Evolutionary conservation across 2,329 filamentous ascomycete genomes (phyloP).

Genomic region (Rugonectria rugulosa): DNA sequence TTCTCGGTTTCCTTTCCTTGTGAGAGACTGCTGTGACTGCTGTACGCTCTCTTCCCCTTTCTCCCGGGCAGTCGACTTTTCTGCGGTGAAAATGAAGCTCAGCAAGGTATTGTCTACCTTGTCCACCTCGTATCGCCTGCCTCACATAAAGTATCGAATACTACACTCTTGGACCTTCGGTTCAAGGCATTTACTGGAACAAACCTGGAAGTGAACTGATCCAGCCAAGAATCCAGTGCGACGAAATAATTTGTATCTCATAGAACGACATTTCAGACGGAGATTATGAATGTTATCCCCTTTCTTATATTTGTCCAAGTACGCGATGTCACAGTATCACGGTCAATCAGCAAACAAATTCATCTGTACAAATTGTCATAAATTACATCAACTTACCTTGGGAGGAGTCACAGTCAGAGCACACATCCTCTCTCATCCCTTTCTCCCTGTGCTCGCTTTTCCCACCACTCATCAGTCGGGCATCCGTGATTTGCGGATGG

Average conservation of each 20-base stretch:
- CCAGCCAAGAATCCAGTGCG: background rate
- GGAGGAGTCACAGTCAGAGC: background rate
- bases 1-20: background rate
- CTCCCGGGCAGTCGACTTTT: background rate
- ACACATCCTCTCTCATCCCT: conserved; percentile 1
- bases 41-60: conserved; percentile 9
- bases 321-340: conserved; percentile 3
- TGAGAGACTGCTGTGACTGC: background rate
- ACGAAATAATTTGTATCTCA: background rate
- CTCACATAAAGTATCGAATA: conserved; percentile 14
- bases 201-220: too few species aligned
- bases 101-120: conserved; percentile 7
- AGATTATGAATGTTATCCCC: background rate
- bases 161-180: background rate
- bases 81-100: background rate
- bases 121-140: conserved; percentile 11
- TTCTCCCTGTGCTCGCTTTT: conserved; percentile 5
- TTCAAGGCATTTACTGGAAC: too few species aligned
- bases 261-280: background rate
- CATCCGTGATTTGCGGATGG: conserved; percentile 26
- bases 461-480: conserved; percentile 19
- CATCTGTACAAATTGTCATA: background rate
- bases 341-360: conserved; percentile 4
- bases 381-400: too few species aligned
- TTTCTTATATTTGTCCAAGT: background rate